These are phyloP conservation scores for Penicillium sp. DNA, from an alignment of 2,329 filamentous ascomycete genomes.

Conservation along the genomic window DNA sequence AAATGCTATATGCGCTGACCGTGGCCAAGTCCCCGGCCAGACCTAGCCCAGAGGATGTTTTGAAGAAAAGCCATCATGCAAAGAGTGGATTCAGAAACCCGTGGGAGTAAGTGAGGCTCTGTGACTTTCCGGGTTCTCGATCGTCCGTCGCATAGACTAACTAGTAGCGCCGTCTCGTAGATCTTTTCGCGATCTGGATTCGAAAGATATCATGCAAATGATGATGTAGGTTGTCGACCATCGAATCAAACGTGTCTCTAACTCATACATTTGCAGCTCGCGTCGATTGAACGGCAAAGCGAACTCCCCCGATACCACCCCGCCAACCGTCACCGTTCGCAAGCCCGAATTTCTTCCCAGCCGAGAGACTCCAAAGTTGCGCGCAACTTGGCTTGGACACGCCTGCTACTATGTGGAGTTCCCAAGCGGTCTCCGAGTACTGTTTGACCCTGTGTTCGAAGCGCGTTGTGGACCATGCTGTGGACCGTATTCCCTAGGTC, in stretches of 20 bases:
- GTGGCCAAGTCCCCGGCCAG: constrained; percentile 37
- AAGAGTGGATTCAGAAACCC: constrained; percentile 43
- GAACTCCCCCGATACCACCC: constrained; percentile 60
- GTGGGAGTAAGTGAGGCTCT: constrained; percentile 38
- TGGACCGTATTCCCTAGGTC: constrained; percentile 69
- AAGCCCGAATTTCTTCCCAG: constrained; percentile 65
- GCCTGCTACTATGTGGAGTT: constrained; percentile 93
- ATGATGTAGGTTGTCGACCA: constrained; percentile 16
- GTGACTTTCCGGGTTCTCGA: neutral
- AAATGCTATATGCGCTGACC: constrained; percentile 43
- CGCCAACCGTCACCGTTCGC: constrained; percentile 64
- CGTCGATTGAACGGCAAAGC: constrained; percentile 50
- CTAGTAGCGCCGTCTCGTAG: constrained; percentile 6
- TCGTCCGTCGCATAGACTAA: constrained; percentile 9
- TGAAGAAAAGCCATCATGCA: constrained; percentile 41
- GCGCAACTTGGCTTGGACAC: constrained; percentile 93
- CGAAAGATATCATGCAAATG: constrained; percentile 14
- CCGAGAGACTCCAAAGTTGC: constrained; percentile 60
- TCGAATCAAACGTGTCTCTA: neutral
- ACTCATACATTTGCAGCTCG: neutral
- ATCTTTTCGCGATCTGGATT: constrained; percentile 20
- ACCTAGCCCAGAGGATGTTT: constrained; percentile 40
- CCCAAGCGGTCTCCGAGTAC: constrained; percentile 76
- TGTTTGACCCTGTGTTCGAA: constrained; percentile 93
- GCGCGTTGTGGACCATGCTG: constrained; percentile 82